Base-by-base conservation (phyloP, 192 early-diverging fungal species). In the Coemansia sp. region DNA sequence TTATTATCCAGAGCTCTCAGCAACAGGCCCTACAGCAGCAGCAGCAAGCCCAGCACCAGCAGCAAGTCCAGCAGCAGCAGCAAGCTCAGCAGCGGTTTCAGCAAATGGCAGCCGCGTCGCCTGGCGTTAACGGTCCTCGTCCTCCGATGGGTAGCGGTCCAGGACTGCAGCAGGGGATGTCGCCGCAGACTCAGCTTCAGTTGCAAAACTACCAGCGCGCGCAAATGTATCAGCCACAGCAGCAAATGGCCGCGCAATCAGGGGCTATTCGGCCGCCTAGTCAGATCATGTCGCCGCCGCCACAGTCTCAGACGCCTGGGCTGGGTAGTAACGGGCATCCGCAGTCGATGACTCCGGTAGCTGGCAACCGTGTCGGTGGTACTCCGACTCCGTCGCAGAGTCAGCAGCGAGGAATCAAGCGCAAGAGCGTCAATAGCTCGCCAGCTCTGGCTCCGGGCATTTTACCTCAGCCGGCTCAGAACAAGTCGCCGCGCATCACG, bases 361-460 rank as follows among this genome's bases (percentile, higher is more conserved):
- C 68, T 0, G 66, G 33, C 12, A 63, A 40, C 5, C 69, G 69
- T 5, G 20, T 51, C 3, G 65, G 51, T 16, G 66, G 44, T 20
- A 70, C 73, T 52, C 68, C 78, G 24, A 80, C 78, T 6, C 70
- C 75, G 4, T 52, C 67, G 44, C 72, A 64, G 36, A 20, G 64
- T 18, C 64, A 44, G 11, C 73, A 77, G 67, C 81, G 74, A 29
- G 81, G 81, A 1, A 18, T 84, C 7, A 84, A 84, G 71, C 73
- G 81, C 63, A 84, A 84, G 81, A 84, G 81, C 47, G 75, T 73
- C 43, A 73, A 77, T 22, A 78, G 60, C 31, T 84, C 81, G 46
- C 81, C 81, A 1, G 81, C 74, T 0, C 51, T 27, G 20, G 41
- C 66, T n/a, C 41, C 59, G 12, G 67, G 63, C 13, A 62, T 15